Conservation (phyloP, 2,329 filamentous ascomycete species). For the Blastomyces parvus region DNA sequence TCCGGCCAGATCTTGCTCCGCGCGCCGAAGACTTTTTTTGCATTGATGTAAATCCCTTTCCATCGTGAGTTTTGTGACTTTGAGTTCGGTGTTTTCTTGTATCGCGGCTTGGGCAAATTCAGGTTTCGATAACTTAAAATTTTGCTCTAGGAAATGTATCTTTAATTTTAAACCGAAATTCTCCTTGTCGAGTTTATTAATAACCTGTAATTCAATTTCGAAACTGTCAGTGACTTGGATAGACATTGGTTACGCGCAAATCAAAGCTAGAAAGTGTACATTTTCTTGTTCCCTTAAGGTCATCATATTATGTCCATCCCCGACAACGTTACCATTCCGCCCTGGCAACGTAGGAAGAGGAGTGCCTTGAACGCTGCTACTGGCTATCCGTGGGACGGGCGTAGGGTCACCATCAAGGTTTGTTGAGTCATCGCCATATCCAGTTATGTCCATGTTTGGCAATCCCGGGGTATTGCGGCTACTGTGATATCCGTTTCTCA, state of each 20-base stretch:
- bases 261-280: slow-evolving; percentile 18
- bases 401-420: slow-evolving; percentile 56
- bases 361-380: slow-evolving; percentile 73
- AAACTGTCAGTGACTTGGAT: slow-evolving; percentile 6
- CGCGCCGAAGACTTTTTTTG: slow-evolving; percentile 70
- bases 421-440: slow-evolving; percentile 55
- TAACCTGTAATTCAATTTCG: slow-evolving; percentile 41
- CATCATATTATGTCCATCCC: slow-evolving; percentile 73
- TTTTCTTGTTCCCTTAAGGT: slow-evolving; percentile 88
- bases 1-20: slow-evolving; percentile 76
- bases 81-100: slow-evolving; percentile 91
- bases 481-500: slow-evolving; percentile 53
- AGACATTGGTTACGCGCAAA: slow-evolving; percentile 14
- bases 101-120: slow-evolving; percentile 83
- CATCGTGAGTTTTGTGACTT: slow-evolving; percentile 85
- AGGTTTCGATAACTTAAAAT: slow-evolving; percentile 73
- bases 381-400: slow-evolving; percentile 63
- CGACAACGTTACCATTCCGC: slow-evolving; percentile 57
- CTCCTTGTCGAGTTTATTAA: slow-evolving; percentile 95
- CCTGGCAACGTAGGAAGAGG: slow-evolving; percentile 63
- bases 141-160: slow-evolving; percentile 92
- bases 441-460: slow-evolving; percentile 62
- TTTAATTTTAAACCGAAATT: slow-evolving; percentile 96
- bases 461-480: slow-evolving; percentile 65
- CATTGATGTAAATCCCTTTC: slow-evolving; percentile 77